These are phyloP conservation scores for Sicyos baderoa DNA, from an alignment of 306 rosid species.

Conservation along the genomic window DNA sequence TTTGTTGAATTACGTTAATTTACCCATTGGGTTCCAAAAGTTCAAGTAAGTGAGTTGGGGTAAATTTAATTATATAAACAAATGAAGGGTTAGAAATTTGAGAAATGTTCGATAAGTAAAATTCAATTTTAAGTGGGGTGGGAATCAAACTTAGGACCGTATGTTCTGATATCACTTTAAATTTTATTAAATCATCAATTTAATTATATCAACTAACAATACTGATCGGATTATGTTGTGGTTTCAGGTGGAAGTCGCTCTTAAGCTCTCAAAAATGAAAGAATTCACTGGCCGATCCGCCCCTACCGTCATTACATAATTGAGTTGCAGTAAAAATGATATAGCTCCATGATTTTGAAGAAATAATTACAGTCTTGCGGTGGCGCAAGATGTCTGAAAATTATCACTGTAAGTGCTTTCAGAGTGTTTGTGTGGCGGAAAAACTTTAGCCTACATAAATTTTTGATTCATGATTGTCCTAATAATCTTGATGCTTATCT, in stretches of 20 bases:
- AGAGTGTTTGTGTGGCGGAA: conserved; percentile 18
- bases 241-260: conserved; percentile 85
- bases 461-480: conserved; percentile 28
- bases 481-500: conserved; percentile 31
- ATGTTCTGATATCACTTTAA: too few relatives aligned
- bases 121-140: too few relatives aligned
- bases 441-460: conserved; percentile 27
- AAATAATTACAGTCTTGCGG: conserved; percentile 5
- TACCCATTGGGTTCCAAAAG: too few relatives aligned
- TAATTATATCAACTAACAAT: too few relatives aligned
- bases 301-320: conserved; percentile 83
- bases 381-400: not conserved
- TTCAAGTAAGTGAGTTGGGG: too few relatives aligned
- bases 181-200: too few relatives aligned
- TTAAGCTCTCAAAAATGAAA: conserved; percentile 86
- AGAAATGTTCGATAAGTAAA: too few relatives aligned
- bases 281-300: conserved; percentile 89
- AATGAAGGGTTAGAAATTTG: too few relatives aligned
- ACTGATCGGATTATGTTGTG: not conserved
- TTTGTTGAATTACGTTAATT: too few relatives aligned
- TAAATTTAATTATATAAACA: too few relatives aligned
- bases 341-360: conserved; percentile 18
- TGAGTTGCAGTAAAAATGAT: not conserved
- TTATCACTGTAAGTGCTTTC: conserved; percentile 6
- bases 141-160: too few relatives aligned